Conservation (phyloP, 805 yeast genomes). For the Scheffersomyces stipitis region DNA sequence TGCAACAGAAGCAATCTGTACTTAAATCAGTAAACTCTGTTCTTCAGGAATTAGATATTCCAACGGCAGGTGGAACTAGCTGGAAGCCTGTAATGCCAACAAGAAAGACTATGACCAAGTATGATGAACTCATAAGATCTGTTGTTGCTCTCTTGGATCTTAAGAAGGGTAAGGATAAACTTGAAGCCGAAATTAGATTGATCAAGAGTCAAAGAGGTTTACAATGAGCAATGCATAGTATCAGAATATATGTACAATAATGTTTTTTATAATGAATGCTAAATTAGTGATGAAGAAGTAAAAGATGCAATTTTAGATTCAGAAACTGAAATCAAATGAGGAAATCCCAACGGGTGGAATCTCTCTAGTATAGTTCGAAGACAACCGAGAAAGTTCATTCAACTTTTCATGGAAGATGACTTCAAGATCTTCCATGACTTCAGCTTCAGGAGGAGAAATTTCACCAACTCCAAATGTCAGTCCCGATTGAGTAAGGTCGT, state of each 20-base stretch:
- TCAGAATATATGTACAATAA: constrained; percentile 8
- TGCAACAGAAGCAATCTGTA: constrained; percentile 62
- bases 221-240: constrained; percentile 9
- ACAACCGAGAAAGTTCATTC: background rate
- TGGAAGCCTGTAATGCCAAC: constrained; percentile 88
- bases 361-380: no score
- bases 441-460: background rate
- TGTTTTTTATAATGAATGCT: constrained; percentile 1
- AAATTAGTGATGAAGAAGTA: constrained; percentile 3
- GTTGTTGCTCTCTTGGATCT: constrained; percentile 76
- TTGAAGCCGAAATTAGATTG: constrained; percentile 68
- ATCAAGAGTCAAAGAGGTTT: constrained; percentile 43
- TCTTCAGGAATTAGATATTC: constrained; percentile 75
- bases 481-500: constrained; percentile 3
- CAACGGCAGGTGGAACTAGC: constrained; percentile 51
- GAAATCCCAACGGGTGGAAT: no score
- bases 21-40: constrained; percentile 71
- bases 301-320: background rate
- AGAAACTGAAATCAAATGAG: constrained; percentile 4
- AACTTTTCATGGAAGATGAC: no score
- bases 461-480: background rate
- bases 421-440: background rate
- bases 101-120: constrained; percentile 68
- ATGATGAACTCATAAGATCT: constrained; percentile 70
- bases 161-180: constrained; percentile 82